Evolutionary conservation across 1,284 basidiomycete genomes (phyloP).

Genomic region (Polyporus tsugae): DNA sequence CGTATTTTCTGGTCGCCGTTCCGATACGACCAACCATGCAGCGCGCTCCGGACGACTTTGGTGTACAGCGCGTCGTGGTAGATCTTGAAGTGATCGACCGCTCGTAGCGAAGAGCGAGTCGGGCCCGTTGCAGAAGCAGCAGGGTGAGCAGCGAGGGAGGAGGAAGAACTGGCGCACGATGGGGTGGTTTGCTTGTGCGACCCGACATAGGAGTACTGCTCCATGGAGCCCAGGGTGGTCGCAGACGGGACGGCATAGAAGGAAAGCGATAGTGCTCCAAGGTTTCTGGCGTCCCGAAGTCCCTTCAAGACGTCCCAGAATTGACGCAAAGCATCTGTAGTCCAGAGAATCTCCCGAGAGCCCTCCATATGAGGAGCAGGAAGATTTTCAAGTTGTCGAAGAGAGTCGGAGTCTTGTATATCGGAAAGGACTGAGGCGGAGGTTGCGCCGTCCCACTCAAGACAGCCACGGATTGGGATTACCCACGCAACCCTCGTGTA

Average conservation of each 20-base stretch:
- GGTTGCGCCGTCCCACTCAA: slow-evolving; percentile 60
- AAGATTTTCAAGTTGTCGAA: not conserved
- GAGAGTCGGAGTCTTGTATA: not conserved
- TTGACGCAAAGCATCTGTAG: slow-evolving; percentile 48
- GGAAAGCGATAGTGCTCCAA: slow-evolving; percentile 62
- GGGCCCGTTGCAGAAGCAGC: not conserved
- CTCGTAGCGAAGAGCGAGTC: slow-evolving; percentile 40
- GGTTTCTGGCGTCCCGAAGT: slow-evolving; percentile 46
- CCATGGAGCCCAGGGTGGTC: slow-evolving; percentile 31
- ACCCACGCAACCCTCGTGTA: slow-evolving; percentile 64
- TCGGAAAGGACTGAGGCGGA: slow-evolving; percentile 48
- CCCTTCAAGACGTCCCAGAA: slow-evolving; percentile 64
- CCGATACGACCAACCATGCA: slow-evolving; percentile 60
- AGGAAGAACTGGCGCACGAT: slow-evolving; percentile 12
- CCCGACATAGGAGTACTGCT: slow-evolving; percentile 18
- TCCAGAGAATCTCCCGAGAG: slow-evolving; percentile 56
- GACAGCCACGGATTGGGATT: slow-evolving; percentile 64
- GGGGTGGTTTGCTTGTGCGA: slow-evolving; percentile 24
- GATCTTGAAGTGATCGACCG: slow-evolving; percentile 65
- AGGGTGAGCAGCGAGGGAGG: slow-evolving; percentile 15
- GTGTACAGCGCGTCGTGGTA: slow-evolving; percentile 63
- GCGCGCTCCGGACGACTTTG: slow-evolving; percentile 56
- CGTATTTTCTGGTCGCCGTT: slow-evolving; percentile 21
- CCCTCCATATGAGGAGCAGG: slow-evolving; percentile 5
- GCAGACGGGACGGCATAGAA: slow-evolving; percentile 51